Conservation (phyloP, 352 stramenopile species). For the Pythium brassicae region DNA sequence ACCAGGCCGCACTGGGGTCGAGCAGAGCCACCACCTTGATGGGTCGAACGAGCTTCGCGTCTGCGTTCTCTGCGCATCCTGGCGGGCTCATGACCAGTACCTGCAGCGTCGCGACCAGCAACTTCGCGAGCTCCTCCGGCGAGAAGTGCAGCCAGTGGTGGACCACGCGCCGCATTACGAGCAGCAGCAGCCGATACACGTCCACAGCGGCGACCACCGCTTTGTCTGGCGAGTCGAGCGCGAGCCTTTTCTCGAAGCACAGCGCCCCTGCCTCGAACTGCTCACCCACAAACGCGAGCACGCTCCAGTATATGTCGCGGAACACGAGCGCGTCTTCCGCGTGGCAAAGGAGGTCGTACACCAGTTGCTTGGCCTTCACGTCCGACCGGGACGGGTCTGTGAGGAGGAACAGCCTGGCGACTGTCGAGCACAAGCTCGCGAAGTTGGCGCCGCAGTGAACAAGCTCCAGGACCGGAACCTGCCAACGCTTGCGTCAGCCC, state of each 20-base stretch:
- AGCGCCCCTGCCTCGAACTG: slow-evolving; percentile 22
- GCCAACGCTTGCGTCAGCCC: background rate
- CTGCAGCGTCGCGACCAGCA: slow-evolving; percentile 39
- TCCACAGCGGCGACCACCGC: slow-evolving; percentile 20
- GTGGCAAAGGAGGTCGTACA: slow-evolving; percentile 38
- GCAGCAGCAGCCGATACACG: slow-evolving; percentile 36
- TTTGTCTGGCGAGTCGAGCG: slow-evolving; percentile 8
- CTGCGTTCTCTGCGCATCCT: slow-evolving; percentile 12
- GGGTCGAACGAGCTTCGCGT: slow-evolving; percentile 18
- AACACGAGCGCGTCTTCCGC: slow-evolving; percentile 47
- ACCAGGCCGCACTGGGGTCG: slow-evolving; percentile 32
- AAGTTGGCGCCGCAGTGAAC: slow-evolving; percentile 47
- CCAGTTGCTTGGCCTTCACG: slow-evolving; percentile 20
- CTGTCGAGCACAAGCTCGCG: slow-evolving; percentile 15
- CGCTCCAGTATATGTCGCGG: slow-evolving; percentile 37
- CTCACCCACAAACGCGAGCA: slow-evolving; percentile 40
- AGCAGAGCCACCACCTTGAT: slow-evolving; percentile 31
- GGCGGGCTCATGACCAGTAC: slow-evolving; percentile 37
- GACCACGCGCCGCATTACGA: slow-evolving; percentile 26
- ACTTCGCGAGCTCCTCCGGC: slow-evolving; percentile 29
- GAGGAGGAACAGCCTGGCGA: slow-evolving; percentile 36
- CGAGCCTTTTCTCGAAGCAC: slow-evolving; percentile 19
- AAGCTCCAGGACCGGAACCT: slow-evolving; percentile 53
- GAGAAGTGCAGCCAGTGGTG: slow-evolving; percentile 62
- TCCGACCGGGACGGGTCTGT: slow-evolving; percentile 4